Evolutionary conservation across 2,329 filamentous ascomycete species (phyloP).

Genomic region (Fusarium hostae): DNA sequence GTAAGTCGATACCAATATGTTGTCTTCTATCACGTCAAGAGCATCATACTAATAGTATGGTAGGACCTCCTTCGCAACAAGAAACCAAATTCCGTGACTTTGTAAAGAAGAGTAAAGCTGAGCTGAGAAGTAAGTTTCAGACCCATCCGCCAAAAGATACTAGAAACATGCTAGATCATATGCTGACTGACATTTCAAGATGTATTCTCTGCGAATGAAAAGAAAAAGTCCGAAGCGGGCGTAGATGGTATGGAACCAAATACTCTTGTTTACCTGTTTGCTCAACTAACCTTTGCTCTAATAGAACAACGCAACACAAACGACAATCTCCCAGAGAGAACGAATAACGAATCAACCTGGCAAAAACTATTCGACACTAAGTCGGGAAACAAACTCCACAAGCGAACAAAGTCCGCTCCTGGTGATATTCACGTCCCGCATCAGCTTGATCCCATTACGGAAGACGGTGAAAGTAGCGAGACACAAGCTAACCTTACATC

Average conservation of each 20-base stretch:
- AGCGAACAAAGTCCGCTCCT: slow-evolving; percentile 22
- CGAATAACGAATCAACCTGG: slow-evolving; percentile 3
- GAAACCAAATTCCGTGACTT: slow-evolving; percentile 15
- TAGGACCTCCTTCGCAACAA: background rate
- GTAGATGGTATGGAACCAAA: slow-evolving; percentile 9
- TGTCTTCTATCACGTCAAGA: background rate
- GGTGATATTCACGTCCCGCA: background rate
- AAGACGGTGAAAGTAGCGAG: slow-evolving; percentile 5
- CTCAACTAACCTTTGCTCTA: background rate
- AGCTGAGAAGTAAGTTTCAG: slow-evolving; percentile 17
- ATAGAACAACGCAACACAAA: background rate
- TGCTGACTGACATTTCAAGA: slow-evolving; percentile 8
- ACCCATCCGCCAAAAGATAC: background rate
- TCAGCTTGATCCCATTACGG: slow-evolving; percentile 2
- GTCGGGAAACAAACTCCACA: slow-evolving; percentile 29
- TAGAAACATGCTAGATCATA: background rate
- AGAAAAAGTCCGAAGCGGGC: background rate
- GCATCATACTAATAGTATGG: background rate
- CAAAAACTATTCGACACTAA: slow-evolving; percentile 18
- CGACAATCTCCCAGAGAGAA: background rate
- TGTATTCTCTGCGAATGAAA: background rate
- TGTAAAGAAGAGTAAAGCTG: slow-evolving; percentile 9
- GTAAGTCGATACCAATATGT: background rate
- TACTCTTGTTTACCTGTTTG: background rate
- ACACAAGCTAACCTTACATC: background rate